Evolutionary conservation across 352 stramenopile species (phyloP).

Genomic region (Pythium scleroteichum): DNA sequence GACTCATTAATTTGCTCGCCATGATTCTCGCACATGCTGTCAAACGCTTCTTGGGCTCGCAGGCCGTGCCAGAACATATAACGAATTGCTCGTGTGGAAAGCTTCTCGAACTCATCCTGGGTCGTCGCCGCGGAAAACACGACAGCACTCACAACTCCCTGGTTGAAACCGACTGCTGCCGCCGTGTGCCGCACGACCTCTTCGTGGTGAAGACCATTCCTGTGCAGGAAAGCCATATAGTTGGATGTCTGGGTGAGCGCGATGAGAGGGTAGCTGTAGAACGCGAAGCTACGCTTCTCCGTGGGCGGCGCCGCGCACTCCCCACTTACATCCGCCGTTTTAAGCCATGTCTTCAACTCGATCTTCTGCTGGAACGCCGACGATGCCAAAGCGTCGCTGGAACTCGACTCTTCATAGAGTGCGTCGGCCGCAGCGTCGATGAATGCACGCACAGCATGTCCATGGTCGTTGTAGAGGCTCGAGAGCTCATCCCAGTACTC

Average conservation of each 20-base stretch:
- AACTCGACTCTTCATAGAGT: slow-evolving; percentile 51
- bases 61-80: slow-evolving; percentile 88
- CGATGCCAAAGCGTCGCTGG: slow-evolving; percentile 40
- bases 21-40: slow-evolving; percentile 25
- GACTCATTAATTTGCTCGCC: slow-evolving; percentile 6
- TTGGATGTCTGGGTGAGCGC: slow-evolving; percentile 77
- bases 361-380: slow-evolving; percentile 48
- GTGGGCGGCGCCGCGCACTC: slow-evolving; percentile 8
- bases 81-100: slow-evolving; percentile 51
- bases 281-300: slow-evolving; percentile 38
- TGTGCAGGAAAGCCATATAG: slow-evolving; percentile 72
- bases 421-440: slow-evolving; percentile 48
- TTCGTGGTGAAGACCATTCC: slow-evolving; percentile 52
- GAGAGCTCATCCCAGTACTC: slow-evolving; percentile 69
- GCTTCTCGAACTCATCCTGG: slow-evolving; percentile 44
- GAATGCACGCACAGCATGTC: slow-evolving; percentile 35
- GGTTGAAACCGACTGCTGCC: slow-evolving; percentile 68
- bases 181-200: slow-evolving; percentile 46
- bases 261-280: slow-evolving; percentile 81
- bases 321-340: slow-evolving; percentile 10
- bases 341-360: slow-evolving; percentile 59
- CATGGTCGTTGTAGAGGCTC: slow-evolving; percentile 44
- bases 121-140: slow-evolving; percentile 64
- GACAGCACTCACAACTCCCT: slow-evolving; percentile 73
- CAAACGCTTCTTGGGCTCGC: slow-evolving; percentile 60